Evolutionary conservation across 768 basidiomycete species (phyloP).

Genomic region (Porphyrellus cyaneotinctus): DNA sequence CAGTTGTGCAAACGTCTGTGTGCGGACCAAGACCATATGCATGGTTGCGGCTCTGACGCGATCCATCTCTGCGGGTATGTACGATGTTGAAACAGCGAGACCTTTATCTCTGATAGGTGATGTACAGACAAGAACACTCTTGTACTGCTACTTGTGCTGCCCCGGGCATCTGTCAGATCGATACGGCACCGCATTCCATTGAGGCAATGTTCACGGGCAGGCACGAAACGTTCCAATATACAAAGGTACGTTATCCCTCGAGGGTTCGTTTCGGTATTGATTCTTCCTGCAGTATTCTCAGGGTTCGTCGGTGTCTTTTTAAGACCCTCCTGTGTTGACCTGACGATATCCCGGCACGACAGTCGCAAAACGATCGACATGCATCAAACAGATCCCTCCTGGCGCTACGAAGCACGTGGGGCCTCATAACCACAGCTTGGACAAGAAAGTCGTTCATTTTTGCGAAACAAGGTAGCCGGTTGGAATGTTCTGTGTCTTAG

Average conservation of each 20-base stretch:
- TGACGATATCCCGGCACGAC: not conserved
- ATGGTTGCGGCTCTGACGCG: not conserved
- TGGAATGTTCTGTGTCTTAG: not conserved
- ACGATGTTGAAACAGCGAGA: not conserved
- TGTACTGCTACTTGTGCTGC: constrained; percentile 42
- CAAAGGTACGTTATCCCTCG: constrained; percentile 43
- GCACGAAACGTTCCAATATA: constrained; percentile 61
- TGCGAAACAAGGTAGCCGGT: constrained; percentile 44
- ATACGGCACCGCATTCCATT: constrained; percentile 48
- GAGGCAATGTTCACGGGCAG: constrained; percentile 58
- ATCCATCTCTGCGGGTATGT: constrained; percentile 8
- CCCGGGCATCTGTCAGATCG: constrained; percentile 27
- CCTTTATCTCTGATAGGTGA: constrained; percentile 18
- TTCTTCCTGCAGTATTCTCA: constrained; percentile 44
- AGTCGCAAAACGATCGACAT: constrained; percentile 51
- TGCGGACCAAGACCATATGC: constrained; percentile 21
- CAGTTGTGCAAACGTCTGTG: constrained; percentile 56
- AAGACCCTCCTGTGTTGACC: not conserved
- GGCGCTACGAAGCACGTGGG: constrained; percentile 43
- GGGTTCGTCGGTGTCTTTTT: constrained; percentile 29
- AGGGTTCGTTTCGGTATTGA: not conserved
- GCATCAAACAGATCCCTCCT: constrained; percentile 43
- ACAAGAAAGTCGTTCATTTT: constrained; percentile 46
- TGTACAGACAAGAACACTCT: constrained; percentile 47
- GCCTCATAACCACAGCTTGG: constrained; percentile 45